Conservation (phyloP, 2,329 filamentous ascomycete genomes). For the Cytospora schulzeri region DNA sequence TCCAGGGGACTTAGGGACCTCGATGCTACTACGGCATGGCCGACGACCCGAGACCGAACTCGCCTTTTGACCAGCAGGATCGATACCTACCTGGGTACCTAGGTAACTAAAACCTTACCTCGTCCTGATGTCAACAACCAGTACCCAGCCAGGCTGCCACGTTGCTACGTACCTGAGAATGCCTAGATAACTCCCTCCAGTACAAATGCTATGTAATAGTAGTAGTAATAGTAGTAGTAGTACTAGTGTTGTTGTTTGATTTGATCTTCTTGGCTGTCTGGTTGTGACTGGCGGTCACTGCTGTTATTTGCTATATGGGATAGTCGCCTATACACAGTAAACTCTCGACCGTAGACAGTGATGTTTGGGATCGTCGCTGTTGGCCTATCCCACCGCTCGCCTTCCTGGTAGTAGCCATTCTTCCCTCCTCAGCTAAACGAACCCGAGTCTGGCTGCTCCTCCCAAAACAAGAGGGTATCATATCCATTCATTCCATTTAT, state of each 20-base stretch:
- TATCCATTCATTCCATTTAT: slow-evolving; percentile 4
- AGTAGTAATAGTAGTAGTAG: background rate
- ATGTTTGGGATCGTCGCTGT: background rate
- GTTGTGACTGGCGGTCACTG: background rate
- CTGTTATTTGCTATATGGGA: background rate
- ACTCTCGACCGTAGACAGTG: background rate
- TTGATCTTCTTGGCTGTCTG: background rate
- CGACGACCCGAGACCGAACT: background rate
- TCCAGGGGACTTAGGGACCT: background rate
- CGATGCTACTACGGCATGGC: background rate
- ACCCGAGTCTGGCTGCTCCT: background rate
- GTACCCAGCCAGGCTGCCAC: too few relatives aligned
- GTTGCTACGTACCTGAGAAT: too few relatives aligned
- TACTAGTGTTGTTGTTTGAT: too few relatives aligned
- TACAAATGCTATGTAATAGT: background rate
- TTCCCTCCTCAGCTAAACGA: background rate
- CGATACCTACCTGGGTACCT: background rate
- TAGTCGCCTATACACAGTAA: background rate
- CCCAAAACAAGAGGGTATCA: slow-evolving; percentile 21
- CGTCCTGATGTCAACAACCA: too few relatives aligned
- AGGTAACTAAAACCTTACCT: too few relatives aligned
- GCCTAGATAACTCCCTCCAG: too few relatives aligned
- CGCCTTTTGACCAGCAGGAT: background rate
- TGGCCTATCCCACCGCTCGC: background rate
- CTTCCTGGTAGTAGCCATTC: background rate